Evolutionary conservation across 2,329 filamentous ascomycete species (phyloP).

Genomic region (Cladophialophora exuberans): DNA sequence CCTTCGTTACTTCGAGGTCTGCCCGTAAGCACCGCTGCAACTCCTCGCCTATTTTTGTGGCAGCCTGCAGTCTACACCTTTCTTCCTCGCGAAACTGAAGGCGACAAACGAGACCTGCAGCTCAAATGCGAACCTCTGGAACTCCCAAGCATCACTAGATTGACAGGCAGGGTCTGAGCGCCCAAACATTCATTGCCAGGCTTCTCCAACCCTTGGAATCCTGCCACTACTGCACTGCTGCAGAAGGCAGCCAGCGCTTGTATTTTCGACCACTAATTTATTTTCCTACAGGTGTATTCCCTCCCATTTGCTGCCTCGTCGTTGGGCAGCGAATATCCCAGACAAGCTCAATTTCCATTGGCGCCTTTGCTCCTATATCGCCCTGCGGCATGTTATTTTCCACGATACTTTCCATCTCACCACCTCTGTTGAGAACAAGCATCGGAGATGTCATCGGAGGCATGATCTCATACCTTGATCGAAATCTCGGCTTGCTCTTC

Average conservation of each 20-base stretch:
- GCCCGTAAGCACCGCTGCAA: not conserved
- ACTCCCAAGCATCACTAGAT: not conserved
- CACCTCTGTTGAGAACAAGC: slow-evolving; percentile 1
- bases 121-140: not conserved
- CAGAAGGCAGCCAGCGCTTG: slow-evolving; percentile 13
- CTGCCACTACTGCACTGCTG: slow-evolving; percentile 26
- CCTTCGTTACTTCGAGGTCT: no score
- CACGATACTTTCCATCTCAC: slow-evolving; percentile 5
- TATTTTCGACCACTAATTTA: slow-evolving; percentile 18
- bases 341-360: slow-evolving; percentile 16
- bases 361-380: slow-evolving; percentile 18
- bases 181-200: slow-evolving; percentile 1
- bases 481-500: not conserved
- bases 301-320: slow-evolving; percentile 26
- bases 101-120: slow-evolving; percentile 13
- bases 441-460: slow-evolving; percentile 17
- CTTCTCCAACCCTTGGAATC: slow-evolving; percentile 10
- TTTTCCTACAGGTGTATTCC: slow-evolving; percentile 4
- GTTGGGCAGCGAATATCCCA: slow-evolving; percentile 27
- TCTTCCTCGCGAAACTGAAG: not conserved
- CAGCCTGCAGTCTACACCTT: not conserved
- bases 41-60: not conserved
- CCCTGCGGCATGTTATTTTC: not conserved
- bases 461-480: slow-evolving; percentile 22
- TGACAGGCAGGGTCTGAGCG: no score